phyloP scores from a whole-genome alignment of 768 basidiomycete genomes.

The Boletus patriciae region DNA sequence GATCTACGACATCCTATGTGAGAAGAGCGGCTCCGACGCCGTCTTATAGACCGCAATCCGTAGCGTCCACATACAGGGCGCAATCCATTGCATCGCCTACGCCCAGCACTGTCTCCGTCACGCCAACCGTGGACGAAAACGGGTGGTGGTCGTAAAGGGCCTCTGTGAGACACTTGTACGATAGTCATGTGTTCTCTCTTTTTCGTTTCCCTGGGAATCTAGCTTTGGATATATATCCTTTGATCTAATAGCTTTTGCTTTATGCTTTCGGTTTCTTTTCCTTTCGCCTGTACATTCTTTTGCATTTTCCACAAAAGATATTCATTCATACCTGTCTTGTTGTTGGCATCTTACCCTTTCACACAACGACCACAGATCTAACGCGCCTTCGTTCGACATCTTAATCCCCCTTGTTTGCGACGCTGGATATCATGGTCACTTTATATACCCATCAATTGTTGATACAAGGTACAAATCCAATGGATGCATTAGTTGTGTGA shows the following conservation, averaged over 20 bases:
- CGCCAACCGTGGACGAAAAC: conserved; percentile 68
- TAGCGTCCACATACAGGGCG: conserved; percentile 49
- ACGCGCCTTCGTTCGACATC: not conserved
- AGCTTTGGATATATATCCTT: conserved; percentile 19
- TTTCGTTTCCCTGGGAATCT: conserved; percentile 12
- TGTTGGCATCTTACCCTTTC: conserved; percentile 5
- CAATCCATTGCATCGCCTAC: conserved; percentile 63
- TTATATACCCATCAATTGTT: conserved; percentile 41
- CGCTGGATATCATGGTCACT: conserved; percentile 26
- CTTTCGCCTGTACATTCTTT: not conserved
- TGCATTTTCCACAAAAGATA: conserved; percentile 1
- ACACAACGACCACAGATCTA: conserved; percentile 5
- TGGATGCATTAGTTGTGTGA: conserved; percentile 37
- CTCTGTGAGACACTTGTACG: conserved; percentile 7
- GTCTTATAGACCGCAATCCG: conserved; percentile 37
- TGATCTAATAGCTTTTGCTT: conserved; percentile 23
- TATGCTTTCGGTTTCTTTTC: not conserved
- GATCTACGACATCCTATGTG: conserved; percentile 12
- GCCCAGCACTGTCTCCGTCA: conserved; percentile 69
- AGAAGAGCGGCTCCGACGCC: conserved; percentile 23
- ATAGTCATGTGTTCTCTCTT: conserved; percentile 2
- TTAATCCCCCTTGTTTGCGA: conserved; percentile 16
- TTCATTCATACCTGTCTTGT: conserved; percentile 18
- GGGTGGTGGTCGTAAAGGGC: conserved; percentile 69
- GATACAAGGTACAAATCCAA: conserved; percentile 40